Base-by-base conservation (phyloP, 2,329 filamentous ascomycete species). In the Venturia nashicola region DNA sequence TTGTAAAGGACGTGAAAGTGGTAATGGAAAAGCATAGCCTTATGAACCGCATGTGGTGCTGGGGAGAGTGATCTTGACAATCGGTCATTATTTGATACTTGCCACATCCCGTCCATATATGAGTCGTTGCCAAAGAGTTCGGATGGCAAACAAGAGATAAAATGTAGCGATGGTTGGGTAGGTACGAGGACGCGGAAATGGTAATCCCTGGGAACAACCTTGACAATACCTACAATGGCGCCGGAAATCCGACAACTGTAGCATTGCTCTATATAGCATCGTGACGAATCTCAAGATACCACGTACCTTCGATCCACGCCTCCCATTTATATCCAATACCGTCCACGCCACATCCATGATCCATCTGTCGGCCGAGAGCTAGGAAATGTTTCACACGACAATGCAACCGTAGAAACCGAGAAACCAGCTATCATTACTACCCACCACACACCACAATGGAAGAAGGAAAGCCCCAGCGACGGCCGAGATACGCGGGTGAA, bases 401-500 rank as follows among this genome's bases (percentile, higher is more conserved):
- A 36, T 57, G 51, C 18, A 57, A 32, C 51, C 5, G 16, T 57
- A 57, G 32, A 6, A n/a, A 36, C 6, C 14, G 5, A 6, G 14
- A 36, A 16, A 16, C 23, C 27, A n/a, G 27, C 27, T 0, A 57
- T 6, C 36, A 14, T 18, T 18, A 36, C 27, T 16, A 23, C 20
- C 9, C 6, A 11, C 8, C 3, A 36, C 16, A 20, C 27, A 20
- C 27, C 51, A 36, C 14, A 18, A 57, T 57, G 51, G 51, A 57
- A 36, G 27, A 57, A 57, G 51, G 51, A 57, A 34, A 57, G 51
- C 51, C 51, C 14, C 61, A 57, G 32, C 62, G 62, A 44, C 55
- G 55, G 4, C 54, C 62, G 11, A 79, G 82, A 65, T 91, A 91
- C 73, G 78, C 79, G 5, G 88, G 87, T 61, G 88, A 93, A 72